A percentile compares a stretch with the other conserved stretches of the same genome.
These are phyloP conservation scores for Pseudogymnoascus sp. DNA, from an alignment of 2,329 filamentous ascomycete genomes.

Conservation along the genomic window DNA sequence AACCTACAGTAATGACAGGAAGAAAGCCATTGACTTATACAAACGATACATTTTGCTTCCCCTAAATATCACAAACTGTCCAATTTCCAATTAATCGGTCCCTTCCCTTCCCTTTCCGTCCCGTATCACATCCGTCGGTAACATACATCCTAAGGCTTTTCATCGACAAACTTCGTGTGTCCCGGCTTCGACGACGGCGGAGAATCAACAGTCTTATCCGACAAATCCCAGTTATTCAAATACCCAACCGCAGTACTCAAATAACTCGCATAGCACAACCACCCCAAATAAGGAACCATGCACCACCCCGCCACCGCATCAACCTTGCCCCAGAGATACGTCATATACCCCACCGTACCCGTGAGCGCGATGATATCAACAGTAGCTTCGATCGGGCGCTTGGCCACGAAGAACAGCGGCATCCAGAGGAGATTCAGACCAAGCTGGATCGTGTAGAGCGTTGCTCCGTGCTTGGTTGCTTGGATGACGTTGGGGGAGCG, in stretches of 20 bases:
- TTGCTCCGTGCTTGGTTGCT: constrained; percentile 62
- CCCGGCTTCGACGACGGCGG: constrained; percentile 22
- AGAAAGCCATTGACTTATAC: not conserved
- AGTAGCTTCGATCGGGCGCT: constrained; percentile 66
- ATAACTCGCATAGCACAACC: constrained; percentile 85
- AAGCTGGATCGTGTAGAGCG: constrained; percentile 80
- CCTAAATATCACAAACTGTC: not conserved
- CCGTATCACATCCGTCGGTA: constrained; percentile 19
- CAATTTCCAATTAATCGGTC: constrained; percentile 15
- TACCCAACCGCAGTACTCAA: constrained; percentile 64
- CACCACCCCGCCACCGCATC: constrained; percentile 68
- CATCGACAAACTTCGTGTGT: constrained; percentile 29
- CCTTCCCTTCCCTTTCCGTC: constrained; percentile 20
- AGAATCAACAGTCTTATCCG: constrained; percentile 27
- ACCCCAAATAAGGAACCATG: constrained; percentile 75
- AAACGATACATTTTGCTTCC: not conserved
- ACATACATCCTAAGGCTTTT: constrained; percentile 24
- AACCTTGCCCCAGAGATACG: constrained; percentile 68
- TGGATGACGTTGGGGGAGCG: constrained; percentile 48
- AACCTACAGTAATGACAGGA: not conserved
- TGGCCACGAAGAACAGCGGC: constrained; percentile 82
- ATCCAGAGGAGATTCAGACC: constrained; percentile 84
- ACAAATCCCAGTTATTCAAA: constrained; percentile 62
- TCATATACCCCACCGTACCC: constrained; percentile 66
- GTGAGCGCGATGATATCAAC: constrained; percentile 68